A percentile compares a stretch with the other conserved stretches of the same genome.
Evolutionary conservation across 1,139 yeast genomes (phyloP).

Genomic region (Pichia sp.): DNA sequence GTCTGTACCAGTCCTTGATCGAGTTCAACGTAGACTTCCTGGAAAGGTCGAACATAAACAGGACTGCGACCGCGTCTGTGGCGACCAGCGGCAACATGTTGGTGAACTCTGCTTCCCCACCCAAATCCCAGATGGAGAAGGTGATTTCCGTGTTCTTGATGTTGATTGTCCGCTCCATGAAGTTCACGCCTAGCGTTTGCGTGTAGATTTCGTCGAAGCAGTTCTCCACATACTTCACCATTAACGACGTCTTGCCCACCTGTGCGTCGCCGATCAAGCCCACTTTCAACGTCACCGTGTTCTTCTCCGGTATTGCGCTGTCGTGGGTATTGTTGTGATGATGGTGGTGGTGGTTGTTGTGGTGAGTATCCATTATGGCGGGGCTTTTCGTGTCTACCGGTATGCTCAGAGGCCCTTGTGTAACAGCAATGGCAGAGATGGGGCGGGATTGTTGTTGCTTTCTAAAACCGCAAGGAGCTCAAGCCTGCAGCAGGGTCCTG

Average conservation of each 20-base stretch:
- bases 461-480: too few species aligned
- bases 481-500: too few species aligned
- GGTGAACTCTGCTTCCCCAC: constrained; percentile 94
- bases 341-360: constrained; percentile 4
- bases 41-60: constrained; percentile 89
- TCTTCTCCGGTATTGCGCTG: constrained; percentile 20
- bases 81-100: constrained; percentile 95
- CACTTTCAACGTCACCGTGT: constrained; percentile 74
- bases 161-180: constrained; percentile 86
- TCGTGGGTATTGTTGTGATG: not conserved
- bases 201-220: constrained; percentile 89
- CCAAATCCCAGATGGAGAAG: constrained; percentile 93
- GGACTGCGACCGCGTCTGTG: constrained; percentile 87
- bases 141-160: constrained; percentile 86
- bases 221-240: constrained; percentile 97
- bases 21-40: constrained; percentile 82
- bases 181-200: constrained; percentile 92
- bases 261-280: constrained; percentile 97
- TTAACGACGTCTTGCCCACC: constrained; percentile 94
- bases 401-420: too few species aligned
- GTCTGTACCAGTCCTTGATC: constrained; percentile 92
- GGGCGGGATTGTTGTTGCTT: too few species aligned
- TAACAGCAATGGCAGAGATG: too few species aligned
- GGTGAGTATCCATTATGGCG: not conserved
- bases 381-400: not conserved